These are phyloP conservation scores for Geoglossum glabrum DNA, from an alignment of 495 filamentous ascomycete genomes.

Conservation along the genomic window DNA sequence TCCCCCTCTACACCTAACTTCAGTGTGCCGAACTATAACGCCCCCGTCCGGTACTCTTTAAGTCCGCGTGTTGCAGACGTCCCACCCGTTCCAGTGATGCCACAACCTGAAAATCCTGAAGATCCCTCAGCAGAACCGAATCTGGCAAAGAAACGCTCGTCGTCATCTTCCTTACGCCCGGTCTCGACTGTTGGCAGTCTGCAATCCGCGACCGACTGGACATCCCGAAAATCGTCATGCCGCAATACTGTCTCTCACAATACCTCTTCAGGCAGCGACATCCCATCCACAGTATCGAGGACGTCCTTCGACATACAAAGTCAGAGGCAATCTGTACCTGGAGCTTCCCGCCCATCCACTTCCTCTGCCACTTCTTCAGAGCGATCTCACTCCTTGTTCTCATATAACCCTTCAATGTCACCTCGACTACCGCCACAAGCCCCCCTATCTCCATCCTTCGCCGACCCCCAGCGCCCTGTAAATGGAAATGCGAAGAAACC, in stretches of 20 bases:
- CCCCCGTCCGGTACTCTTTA: background rate
- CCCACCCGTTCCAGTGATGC: background rate
- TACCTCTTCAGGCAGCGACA: background rate
- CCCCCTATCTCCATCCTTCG: background rate
- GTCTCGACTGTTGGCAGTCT: constrained; percentile 2
- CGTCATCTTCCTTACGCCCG: background rate
- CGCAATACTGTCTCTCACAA: background rate
- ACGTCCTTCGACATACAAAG: background rate
- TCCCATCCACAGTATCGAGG: background rate
- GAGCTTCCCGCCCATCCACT: constrained; percentile 1
- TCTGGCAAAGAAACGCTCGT: background rate
- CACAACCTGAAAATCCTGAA: background rate
- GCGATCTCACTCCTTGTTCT: background rate
- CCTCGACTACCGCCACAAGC: background rate
- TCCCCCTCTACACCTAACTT: background rate
- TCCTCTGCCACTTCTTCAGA: background rate
- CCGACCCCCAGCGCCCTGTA: background rate
- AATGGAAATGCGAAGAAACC: background rate
- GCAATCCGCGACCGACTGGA: background rate
- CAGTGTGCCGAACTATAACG: constrained; percentile 1
- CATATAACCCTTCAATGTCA: background rate
- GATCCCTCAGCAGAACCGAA: background rate
- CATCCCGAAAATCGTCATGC: background rate
- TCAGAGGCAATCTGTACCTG: background rate
- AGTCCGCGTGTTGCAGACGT: background rate